Evolutionary conservation across 2,329 filamentous ascomycete species (phyloP), one percentile per base, ranked within the genome.

Genomic region (Colletotrichum nymphaeae): DNA sequence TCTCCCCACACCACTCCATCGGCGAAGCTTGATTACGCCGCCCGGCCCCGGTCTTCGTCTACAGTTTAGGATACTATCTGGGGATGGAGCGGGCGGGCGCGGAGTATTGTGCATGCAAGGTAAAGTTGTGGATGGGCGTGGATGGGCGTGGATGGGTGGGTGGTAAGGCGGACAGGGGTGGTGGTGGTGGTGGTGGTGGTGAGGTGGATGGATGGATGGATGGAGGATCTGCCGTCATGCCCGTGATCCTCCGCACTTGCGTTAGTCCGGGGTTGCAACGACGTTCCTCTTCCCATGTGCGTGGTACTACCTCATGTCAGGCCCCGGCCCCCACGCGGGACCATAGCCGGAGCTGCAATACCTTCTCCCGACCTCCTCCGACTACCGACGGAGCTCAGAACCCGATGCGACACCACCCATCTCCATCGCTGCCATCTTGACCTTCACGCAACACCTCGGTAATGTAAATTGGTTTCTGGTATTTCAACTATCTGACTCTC

Each of bases 401-500:
- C 16, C 37, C 14, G 37, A 42, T 42, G 37, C 37, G 14, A 42
- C 30, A 32, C 30, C 42, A 7, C 12, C 14, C 16, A n/a, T 8
- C 14, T 9, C 2, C 16, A 22, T 57, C 52, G 4, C 32, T 42
- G 32, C 32, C 11, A 35, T 16, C 30, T 28, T 37, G 2, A 26
- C 6, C 16, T 64, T 14, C 9, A 30, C 37, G 37, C 37, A 42
- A 42, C 37, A 26, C 52, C 52, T 49, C 52, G 52, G 52, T 28
- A 19, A 26, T 28, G 16, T 24, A 11, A 32, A 24, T 32, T 59
- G 52, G 42, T 7, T 58, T 42, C 37, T 53, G 46, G 46, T 46
- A 59, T 58, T 64, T 35, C 14, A 63, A 35, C 30, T 72, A 56
- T 58, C 30, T 69, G 24, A 37, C 52, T 63, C 26, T 53, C 30